Percentiles rank a stretch among this genome's conserved stretches.
These are phyloP conservation scores for Telfairia occidentalis DNA, from an alignment of 331 rosid species.

Conservation along the genomic window DNA sequence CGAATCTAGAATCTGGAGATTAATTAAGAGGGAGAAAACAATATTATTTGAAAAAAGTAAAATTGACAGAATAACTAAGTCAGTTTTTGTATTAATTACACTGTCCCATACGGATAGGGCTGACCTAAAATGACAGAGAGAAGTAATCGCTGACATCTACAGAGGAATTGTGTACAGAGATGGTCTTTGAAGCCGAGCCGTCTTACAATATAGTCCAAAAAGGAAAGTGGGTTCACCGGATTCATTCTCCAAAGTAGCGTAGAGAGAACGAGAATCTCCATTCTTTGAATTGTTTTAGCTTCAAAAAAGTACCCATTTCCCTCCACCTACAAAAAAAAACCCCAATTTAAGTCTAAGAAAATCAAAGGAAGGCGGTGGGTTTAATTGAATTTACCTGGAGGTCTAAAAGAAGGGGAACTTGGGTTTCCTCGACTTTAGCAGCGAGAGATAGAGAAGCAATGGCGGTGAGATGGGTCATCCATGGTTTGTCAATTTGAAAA, in stretches of 20 bases:
- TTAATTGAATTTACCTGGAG: conserved; percentile 37
- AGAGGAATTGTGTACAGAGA: conserved; percentile 53
- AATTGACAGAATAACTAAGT: not conserved
- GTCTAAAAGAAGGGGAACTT: conserved; percentile 65
- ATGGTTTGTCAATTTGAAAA: conserved; percentile 52
- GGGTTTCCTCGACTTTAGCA: conserved; percentile 80
- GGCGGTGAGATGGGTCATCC: conserved; percentile 86
- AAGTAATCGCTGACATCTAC: conserved; percentile 42
- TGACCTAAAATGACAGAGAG: conserved; percentile 55
- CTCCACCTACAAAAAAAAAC: conserved; percentile 42
- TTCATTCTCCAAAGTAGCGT: conserved; percentile 89
- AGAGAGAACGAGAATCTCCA: conserved; percentile 89
- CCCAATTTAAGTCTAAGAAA: too few relatives aligned
- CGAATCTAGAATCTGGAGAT: conserved; percentile 53
- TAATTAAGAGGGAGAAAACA: not conserved
- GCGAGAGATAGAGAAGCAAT: conserved; percentile 80
- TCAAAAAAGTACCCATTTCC: conserved; percentile 50
- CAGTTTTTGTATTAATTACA: not conserved
- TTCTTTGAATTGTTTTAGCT: conserved; percentile 59
- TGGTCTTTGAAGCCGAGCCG: conserved; percentile 57
- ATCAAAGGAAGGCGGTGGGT: not conserved
- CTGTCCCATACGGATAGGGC: not conserved
- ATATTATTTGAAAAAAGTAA: not conserved
- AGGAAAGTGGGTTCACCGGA: conserved; percentile 68
- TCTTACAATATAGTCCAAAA: conserved; percentile 51